Evolutionary conservation across 1,139 yeast genomes (phyloP), one percentile per base, ranked within the genome.

Genomic region (Hyphopichia khmerensis): DNA sequence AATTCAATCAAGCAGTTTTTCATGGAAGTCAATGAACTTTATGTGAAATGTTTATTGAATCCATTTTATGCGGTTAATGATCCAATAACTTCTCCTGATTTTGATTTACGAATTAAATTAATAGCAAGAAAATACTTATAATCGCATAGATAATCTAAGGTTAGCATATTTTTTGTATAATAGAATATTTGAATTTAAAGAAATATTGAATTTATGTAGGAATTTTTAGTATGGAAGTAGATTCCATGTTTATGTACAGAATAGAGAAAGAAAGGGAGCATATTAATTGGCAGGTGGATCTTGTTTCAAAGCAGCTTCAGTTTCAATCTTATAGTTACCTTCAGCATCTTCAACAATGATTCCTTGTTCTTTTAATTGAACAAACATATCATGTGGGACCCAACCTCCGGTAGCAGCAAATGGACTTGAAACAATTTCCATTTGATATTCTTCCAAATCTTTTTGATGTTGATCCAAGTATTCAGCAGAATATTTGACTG

Each of bases 381-480:
- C 84, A 59, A 91, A 90, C 85, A 89, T 80, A 57, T 89, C 96
- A 60, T 88, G 96, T 21, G 98, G 96, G 45, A 93, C 78, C 96
- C 97, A 91, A 5, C 96, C 96, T 44, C 88, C 87, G 32, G 97
- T 87, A 39, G 95, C 95, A 31, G 88, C 84, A 63, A 90, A 90
- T 38, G 97, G 97, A 43, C 82, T 78, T 7, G 82, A 72, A 32
- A 84, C 76, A 40, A 87, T 67, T 50, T 79, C 82, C 50, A 78
- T 67, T 61, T 87, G 93, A 67, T 88, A 85, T 36, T 73, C 78
- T 47, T 79, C 82, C 54, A 88, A 74, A 26, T 77, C 79, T 24
- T 67, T 58, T 43, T 80, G 80, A 57, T 84, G 86, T 40, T 71
- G 65, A 45, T 79, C 79, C 43, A 80, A 60, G 49, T 78, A 81